Base-by-base conservation (phyloP, 495 filamentous ascomycete genomes). In the Penicillium verhagenii region DNA sequence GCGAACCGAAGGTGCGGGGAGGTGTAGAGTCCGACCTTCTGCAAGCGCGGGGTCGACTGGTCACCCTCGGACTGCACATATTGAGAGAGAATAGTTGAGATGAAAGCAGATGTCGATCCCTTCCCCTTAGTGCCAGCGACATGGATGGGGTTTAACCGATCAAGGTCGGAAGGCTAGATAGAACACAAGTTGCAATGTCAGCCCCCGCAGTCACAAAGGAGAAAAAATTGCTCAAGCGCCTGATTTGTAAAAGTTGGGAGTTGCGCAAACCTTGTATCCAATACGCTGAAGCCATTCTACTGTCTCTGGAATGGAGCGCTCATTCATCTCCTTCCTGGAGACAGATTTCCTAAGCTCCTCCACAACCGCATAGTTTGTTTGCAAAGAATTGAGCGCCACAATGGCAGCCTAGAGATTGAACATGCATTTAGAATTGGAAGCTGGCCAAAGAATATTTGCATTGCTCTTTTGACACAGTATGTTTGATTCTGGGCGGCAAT, bases 111-210 rank as follows among this genome's bases (percentile, higher is more conserved):
- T 37, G 75, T 76, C 33, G 75, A 75, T 39, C 92, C 92, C 73
- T 97, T 97, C 53, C 92, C 92, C 75, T 97, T 97, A 11, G 92
- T 96, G 35, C 92, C 92, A 11, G 92, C 88, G 19, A 97, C 85
- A 64, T 97, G 92, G 11, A 96, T 73, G 26, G 84, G 76, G 58
- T 91, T 92, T 31, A 97, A 72, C 3, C 74, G 75, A 57, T 89
- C 80, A 51, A 97, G 81, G 66, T 96, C 91, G 20, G 75, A 78
- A n/a, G 86, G 81, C 87, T 88, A 66, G 39, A 38, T 5, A 46
- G 29, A n/a, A 35, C 9, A 33, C 18, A 28, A 16, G 25, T 39
- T 21, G 35, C 52, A 50, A 56, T 25, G 53, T 62, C 38, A 61
- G 52, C 40, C 59, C 33, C 38, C 4, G 3, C 25, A 14, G 47